Percentiles rank a stretch among this genome's conserved stretches.
Conservation (phyloP, 1,284 basidiomycete genomes). For the Irpex lacteus region DNA sequence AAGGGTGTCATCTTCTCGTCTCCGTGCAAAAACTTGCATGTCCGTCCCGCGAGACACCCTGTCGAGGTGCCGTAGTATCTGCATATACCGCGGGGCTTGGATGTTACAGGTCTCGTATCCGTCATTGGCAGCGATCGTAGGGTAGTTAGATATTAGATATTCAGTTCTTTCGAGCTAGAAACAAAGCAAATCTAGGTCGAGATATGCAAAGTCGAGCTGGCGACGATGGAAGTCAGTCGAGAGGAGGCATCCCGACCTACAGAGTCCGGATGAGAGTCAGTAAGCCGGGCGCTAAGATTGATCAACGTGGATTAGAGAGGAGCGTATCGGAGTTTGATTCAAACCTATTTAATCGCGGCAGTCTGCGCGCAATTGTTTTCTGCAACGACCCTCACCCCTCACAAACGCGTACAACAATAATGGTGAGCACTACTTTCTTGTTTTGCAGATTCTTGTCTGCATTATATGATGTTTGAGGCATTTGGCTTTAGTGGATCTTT, state of each 20-base stretch:
- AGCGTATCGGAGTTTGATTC: neutral
- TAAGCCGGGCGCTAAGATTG: neutral
- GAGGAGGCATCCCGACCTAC: neutral
- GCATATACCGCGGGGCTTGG: conserved; percentile 58
- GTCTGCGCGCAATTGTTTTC: neutral
- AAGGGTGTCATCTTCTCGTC: conserved; percentile 57
- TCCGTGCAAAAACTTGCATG: conserved; percentile 74
- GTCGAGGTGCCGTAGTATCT: conserved; percentile 54
- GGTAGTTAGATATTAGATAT: neutral
- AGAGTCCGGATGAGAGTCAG: neutral
- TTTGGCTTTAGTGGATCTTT: conserved; percentile 81
- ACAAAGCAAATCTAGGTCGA: neutral
- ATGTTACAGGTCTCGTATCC: conserved; percentile 50
- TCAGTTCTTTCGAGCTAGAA: neutral
- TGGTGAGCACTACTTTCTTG: neutral
- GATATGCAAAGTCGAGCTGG: neutral
- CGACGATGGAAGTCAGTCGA: neutral
- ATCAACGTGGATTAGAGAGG: neutral
- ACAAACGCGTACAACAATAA: neutral
- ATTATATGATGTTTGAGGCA: conserved; percentile 83
- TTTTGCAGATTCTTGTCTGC: conserved; percentile 6
- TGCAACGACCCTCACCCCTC: neutral
- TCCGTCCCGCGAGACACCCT: conserved; percentile 63
- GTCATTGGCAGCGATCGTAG: conserved; percentile 12
- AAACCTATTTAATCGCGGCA: neutral